Evolutionary conservation across 2,329 filamentous ascomycete species (phyloP), one percentile per base, ranked within the genome.

Genomic region (Chalaropsis ovoidea): DNA sequence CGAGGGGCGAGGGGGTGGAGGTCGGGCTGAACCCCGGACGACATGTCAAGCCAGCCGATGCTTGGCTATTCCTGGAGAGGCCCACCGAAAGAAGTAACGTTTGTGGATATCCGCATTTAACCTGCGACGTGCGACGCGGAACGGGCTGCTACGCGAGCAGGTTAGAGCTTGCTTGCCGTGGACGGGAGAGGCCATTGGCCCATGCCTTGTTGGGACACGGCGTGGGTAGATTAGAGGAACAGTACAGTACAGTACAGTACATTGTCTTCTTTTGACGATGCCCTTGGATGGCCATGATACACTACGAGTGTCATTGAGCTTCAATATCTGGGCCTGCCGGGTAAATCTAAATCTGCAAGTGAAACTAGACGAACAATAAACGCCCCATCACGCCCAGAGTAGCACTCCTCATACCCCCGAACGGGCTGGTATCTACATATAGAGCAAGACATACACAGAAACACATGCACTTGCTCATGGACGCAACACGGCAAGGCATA

Each of bases 91-190:
- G 31, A 58, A 10, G n/a, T 27, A 31, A 58, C 11, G n/a, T 19
- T n/a, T 11, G n/a, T 5, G 43, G 15, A 19, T n/a, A 56, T 17
- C 7, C 54, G 52, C 27, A 56, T 56, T 56, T 56, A 56, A 56
- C 52, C 4, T 56, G 52, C 24, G 27, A 56, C 52, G 52, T 56
- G 52, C 24, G 27, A 56, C 52, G 52, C 7, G 24, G 52, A n/a
- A 17, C 52, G 52, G 27, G 52, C 52, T 56, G 24, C 27, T 56
- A n/a, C 22, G 15, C 27, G 17, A 56, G 52, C 22, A n/a, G 27
- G 13, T 35, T 56, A 35, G 13, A 6, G 52, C 52, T 54, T 54
- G n/a, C 45, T 47, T 31, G 19, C 52, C 24, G 27, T 27, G 52
- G 24, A 22, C 52, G 52, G 27, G 22, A 31, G 27, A 31, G 22